These are phyloP conservation scores for Aspergillus carbonarius DNA, from an alignment of 2,329 filamentous ascomycete species.

Conservation along the genomic window DNA sequence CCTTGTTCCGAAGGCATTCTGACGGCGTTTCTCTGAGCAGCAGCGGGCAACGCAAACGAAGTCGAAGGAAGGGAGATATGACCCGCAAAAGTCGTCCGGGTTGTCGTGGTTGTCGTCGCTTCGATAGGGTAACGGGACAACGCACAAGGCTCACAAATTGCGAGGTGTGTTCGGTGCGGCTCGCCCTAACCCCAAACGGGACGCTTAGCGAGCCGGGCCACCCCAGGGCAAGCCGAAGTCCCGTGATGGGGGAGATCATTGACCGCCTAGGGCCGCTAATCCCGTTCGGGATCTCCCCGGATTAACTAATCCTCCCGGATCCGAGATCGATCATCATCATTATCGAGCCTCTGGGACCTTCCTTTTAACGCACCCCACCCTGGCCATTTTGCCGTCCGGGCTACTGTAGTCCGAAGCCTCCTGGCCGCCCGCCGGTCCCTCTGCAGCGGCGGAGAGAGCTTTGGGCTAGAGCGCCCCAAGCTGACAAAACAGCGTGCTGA, in stretches of 20 bases:
- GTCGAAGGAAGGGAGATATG: constrained; percentile 43
- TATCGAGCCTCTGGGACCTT: neutral
- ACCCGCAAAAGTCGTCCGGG: constrained; percentile 43
- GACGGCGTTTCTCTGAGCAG: constrained; percentile 51
- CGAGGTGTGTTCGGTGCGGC: constrained; percentile 36
- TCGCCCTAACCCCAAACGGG: constrained; percentile 38
- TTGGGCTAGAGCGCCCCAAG: constrained; percentile 16
- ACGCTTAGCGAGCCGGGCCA: constrained; percentile 34
- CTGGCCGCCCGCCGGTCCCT: constrained; percentile 12
- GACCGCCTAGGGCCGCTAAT: constrained; percentile 13
- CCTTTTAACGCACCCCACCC: constrained; percentile 19
- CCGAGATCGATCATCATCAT: constrained; percentile 14
- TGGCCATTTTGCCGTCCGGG: constrained; percentile 26
- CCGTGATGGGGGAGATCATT: constrained; percentile 26
- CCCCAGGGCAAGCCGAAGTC: constrained; percentile 37
- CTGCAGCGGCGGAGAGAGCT: constrained; percentile 2
- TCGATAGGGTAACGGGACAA: constrained; percentile 32
- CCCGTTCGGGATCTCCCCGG: constrained; percentile 10
- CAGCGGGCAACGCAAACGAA: constrained; percentile 42
- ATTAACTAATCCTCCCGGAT: constrained; percentile 13
- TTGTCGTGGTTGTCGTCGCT: constrained; percentile 46
- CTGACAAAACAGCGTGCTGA: constrained; percentile 19
- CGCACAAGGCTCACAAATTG: constrained; percentile 41
- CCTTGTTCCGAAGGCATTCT: constrained; percentile 87
- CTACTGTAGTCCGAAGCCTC: constrained; percentile 31